Evolutionary conservation across 1,139 yeast genomes (phyloP).

Genomic region (Kluyveromyces sp.): DNA sequence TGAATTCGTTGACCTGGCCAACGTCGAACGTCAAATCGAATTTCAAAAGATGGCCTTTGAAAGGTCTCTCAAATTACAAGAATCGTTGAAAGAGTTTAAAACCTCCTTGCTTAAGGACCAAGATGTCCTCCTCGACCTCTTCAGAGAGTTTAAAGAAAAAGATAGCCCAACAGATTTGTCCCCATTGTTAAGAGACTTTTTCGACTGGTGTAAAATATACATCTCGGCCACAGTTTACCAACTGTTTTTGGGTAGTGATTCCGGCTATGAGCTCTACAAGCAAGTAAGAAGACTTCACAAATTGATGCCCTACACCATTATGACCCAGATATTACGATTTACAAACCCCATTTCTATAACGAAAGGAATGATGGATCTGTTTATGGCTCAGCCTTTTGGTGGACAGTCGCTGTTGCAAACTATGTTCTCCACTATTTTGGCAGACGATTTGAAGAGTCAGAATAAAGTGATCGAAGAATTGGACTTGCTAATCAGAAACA

Average conservation of each 20-base stretch:
- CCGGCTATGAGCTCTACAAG: constrained; percentile 62
- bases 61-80: constrained; percentile 29
- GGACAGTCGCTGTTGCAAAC: constrained; percentile 62
- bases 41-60: constrained; percentile 60
- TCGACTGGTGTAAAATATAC: constrained; percentile 77
- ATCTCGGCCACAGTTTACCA: constrained; percentile 79
- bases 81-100: constrained; percentile 30
- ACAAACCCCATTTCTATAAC: constrained; percentile 83
- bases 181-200: constrained; percentile 57
- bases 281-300: constrained; percentile 64
- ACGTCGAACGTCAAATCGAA: constrained; percentile 58
- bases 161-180: constrained; percentile 53
- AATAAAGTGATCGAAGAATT: constrained; percentile 47
- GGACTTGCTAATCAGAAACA: constrained; percentile 32
- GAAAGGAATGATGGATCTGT: constrained; percentile 67
- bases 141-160: constrained; percentile 50
- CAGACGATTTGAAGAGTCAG: constrained; percentile 70
- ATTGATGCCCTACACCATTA: constrained; percentile 66
- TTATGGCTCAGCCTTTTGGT: constrained; percentile 73
- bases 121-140: constrained; percentile 24
- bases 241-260: constrained; percentile 69
- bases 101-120: constrained; percentile 29
- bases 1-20: constrained; percentile 48
- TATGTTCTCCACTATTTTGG: constrained; percentile 62
- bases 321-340: constrained; percentile 65